A percentile compares a stretch with the other conserved stretches of the same genome.
Evolutionary conservation across 2,329 filamentous ascomycete genomes (phyloP).

Genomic region (Diplocarpon mali): DNA sequence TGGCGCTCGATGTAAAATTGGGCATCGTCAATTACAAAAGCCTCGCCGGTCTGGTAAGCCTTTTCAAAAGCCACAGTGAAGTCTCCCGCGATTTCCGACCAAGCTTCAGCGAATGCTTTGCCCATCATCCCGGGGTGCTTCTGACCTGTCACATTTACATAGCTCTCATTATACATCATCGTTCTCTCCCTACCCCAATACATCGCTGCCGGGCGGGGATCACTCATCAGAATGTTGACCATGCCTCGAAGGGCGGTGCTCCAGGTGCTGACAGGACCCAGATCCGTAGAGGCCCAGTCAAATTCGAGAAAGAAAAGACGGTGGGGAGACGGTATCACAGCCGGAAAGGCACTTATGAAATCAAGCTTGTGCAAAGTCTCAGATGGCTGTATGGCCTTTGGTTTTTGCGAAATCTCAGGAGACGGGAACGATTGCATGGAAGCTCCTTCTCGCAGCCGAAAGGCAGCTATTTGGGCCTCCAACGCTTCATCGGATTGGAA

Average conservation of each 20-base stretch:
- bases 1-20: slow-evolving; percentile 27
- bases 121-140: slow-evolving; percentile 30
- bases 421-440: slow-evolving; percentile 4
- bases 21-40: slow-evolving; percentile 20
- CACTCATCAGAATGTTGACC: slow-evolving; percentile 28
- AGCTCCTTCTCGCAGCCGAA: slow-evolving; percentile 8
- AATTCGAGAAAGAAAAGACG: slow-evolving; percentile 26
- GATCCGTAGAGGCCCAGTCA: slow-evolving; percentile 32
- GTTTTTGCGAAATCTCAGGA: not conserved
- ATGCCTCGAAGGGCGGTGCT: slow-evolving; percentile 30
- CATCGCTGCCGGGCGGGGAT: slow-evolving; percentile 28
- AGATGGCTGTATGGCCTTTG: not conserved
- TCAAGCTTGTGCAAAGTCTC: slow-evolving; percentile 14
- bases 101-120: slow-evolving; percentile 30
- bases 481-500: slow-evolving; percentile 1
- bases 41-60: slow-evolving; percentile 21
- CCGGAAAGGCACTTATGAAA: slow-evolving; percentile 15
- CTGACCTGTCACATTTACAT: slow-evolving; percentile 24
- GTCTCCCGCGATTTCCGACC: slow-evolving; percentile 28
- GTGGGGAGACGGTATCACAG: slow-evolving; percentile 15
- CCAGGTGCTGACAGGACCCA: slow-evolving; percentile 33
- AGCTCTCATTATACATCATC: slow-evolving; percentile 31
- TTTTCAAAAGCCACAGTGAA: slow-evolving; percentile 25
- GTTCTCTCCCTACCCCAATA: slow-evolving; percentile 28
- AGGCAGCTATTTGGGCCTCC: slow-evolving; percentile 9